Conservation (phyloP, 2,329 filamentous ascomycete genomes). For the Chrysosporium keratinophilum region DNA sequence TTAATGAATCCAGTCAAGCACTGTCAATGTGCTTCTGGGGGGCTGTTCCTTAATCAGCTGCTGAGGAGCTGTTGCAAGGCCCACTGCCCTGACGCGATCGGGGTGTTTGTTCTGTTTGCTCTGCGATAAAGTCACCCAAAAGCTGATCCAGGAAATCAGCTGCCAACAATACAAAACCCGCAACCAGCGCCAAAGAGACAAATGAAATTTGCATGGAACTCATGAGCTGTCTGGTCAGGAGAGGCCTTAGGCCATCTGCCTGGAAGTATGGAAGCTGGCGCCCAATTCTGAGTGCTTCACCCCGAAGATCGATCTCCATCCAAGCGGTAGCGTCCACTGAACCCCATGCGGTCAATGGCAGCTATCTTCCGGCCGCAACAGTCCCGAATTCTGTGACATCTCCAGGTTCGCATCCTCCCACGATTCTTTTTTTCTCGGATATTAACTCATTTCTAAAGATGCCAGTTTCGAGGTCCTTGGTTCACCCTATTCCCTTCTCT, state of each 20-base stretch:
- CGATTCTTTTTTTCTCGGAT: neutral
- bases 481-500: conserved; percentile 83
- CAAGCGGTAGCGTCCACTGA: conserved; percentile 35
- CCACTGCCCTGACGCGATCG: neutral
- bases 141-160: neutral
- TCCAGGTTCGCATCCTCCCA: conserved; percentile 26
- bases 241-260: conserved; percentile 27
- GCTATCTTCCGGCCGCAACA: conserved; percentile 26
- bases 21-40: neutral
- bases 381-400: conserved; percentile 34
- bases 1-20: too few species aligned
- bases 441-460: conserved; percentile 46
- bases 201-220: conserved; percentile 13
- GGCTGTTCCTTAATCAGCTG: neutral
- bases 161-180: neutral
- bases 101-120: conserved; percentile 10
- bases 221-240: conserved; percentile 31
- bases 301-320: conserved; percentile 35
- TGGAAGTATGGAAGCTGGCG: conserved; percentile 21
- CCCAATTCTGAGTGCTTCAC: conserved; percentile 19
- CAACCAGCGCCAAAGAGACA: neutral
- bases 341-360: conserved; percentile 28
- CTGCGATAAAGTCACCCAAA: neutral
- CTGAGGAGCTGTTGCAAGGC: neutral
- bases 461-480: conserved; percentile 91